Conservation (phyloP, 2,329 filamentous ascomycete species). For the Apiospora koreana region DNA sequence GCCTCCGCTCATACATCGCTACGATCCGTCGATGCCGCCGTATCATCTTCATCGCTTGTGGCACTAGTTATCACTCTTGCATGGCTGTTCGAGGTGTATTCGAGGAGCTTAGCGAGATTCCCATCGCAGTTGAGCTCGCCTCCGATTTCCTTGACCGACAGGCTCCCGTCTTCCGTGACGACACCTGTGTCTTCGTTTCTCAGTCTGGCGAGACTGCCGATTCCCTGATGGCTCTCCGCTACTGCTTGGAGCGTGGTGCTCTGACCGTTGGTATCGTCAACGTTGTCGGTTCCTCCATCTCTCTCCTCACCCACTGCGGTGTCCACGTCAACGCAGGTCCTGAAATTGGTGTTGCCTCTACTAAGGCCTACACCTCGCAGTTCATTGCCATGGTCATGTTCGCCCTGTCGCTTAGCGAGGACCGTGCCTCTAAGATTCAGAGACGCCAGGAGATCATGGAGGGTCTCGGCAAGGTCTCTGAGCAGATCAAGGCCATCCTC, state of each 20-base stretch:
- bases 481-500: slow-evolving; percentile 89
- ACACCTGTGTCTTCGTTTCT: slow-evolving; percentile 98
- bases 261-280: slow-evolving; percentile 98
- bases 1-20: slow-evolving; percentile 91
- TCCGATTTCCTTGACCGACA: slow-evolving; percentile 97
- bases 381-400: slow-evolving; percentile 99
- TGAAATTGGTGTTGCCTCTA: slow-evolving; percentile 98
- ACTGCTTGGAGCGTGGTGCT: slow-evolving; percentile 96
- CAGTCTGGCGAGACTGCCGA: slow-evolving; percentile 99
- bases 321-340: slow-evolving; percentile 99
- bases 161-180: slow-evolving; percentile 97
- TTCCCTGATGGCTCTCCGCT: slow-evolving; percentile 93
- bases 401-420: slow-evolving; percentile 91
- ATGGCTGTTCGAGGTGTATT: slow-evolving; percentile 99
- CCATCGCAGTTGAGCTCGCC: slow-evolving; percentile 93
- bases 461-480: slow-evolving; percentile 82
- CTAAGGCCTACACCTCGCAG: slow-evolving; percentile 98
- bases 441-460: slow-evolving; percentile 96
- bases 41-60: slow-evolving; percentile 98
- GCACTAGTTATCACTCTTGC: slow-evolving; percentile 97
- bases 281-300: slow-evolving; percentile 97
- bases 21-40: slow-evolving; percentile 96
- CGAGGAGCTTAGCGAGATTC: slow-evolving; percentile 97
- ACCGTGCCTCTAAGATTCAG: slow-evolving; percentile 91
- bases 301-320: slow-evolving; percentile 97